These are phyloP conservation scores for Alliaria petiolata DNA, from an alignment of 345 rosid genomes.

Conservation along the genomic window DNA sequence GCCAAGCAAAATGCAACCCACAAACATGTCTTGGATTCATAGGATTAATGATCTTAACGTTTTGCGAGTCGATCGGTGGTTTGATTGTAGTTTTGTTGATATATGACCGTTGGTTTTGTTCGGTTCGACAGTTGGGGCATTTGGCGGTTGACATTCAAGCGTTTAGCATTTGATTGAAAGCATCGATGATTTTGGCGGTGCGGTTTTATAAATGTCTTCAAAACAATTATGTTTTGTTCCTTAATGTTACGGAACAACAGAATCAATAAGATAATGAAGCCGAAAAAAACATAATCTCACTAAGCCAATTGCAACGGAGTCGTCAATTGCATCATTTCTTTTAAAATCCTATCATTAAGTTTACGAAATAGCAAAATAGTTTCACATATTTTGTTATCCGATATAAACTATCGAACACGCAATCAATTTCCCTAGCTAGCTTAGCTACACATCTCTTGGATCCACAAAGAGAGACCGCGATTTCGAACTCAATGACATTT, in stretches of 20 bases:
- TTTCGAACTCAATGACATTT: too few species aligned
- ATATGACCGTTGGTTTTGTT: slow-evolving; percentile 3
- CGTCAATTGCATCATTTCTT: too few species aligned
- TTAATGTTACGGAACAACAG: neutral
- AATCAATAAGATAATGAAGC: neutral
- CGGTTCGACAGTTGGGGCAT: neutral
- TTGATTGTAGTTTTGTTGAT: slow-evolving; percentile 4
- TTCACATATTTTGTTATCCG: too few species aligned
- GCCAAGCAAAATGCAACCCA: slow-evolving; percentile 14
- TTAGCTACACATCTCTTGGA: slow-evolving; percentile 65
- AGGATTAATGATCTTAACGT: neutral
- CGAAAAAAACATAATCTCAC: neutral
- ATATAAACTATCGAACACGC: too few species aligned
- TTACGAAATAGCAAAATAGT: too few species aligned
- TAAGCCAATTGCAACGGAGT: neutral
- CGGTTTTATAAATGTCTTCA: too few species aligned
- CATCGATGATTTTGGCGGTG: too few species aligned
- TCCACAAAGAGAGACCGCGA: slow-evolving; percentile 60
- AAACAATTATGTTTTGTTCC: too few species aligned
- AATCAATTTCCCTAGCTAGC: neutral
- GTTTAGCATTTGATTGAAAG: neutral
- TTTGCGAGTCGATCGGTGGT: slow-evolving; percentile 7
- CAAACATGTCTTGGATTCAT: slow-evolving; percentile 17
- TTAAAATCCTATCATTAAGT: too few species aligned
- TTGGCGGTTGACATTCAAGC: slow-evolving; percentile 15